Evolutionary conservation across 768 basidiomycete species (phyloP).

Genomic region (Macrolepiota fuliginosa): DNA sequence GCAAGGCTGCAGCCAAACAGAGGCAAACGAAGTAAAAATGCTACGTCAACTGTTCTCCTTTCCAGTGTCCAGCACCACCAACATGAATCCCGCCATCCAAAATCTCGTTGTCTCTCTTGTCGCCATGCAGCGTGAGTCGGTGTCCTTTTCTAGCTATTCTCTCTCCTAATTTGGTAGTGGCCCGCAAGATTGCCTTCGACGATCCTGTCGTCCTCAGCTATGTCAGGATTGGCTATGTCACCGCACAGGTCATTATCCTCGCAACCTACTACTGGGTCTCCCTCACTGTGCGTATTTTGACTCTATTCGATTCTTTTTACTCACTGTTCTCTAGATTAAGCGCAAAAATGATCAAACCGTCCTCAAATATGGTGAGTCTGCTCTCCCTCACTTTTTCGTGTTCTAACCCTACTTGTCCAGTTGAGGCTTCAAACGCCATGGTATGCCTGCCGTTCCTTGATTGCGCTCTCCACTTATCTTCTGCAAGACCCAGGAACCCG

Average conservation of each 20-base stretch:
- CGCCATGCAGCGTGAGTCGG: slow-evolving; percentile 78
- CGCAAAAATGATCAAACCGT: slow-evolving; percentile 94
- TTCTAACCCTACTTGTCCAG: slow-evolving; percentile 33
- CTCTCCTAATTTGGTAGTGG: slow-evolving; percentile 49
- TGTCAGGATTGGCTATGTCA: slow-evolving; percentile 82
- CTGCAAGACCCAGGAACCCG: slow-evolving; percentile 57
- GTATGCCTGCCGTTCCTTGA: slow-evolving; percentile 36
- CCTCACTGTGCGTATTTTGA: slow-evolving; percentile 50
- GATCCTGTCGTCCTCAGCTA: slow-evolving; percentile 80
- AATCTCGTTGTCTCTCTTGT: slow-evolving; percentile 90
- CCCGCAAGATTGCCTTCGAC: slow-evolving; percentile 87
- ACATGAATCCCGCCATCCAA: slow-evolving; percentile 74
- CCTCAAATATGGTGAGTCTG: slow-evolving; percentile 82
- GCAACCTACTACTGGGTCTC: slow-evolving; percentile 81
- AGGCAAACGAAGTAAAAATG: slow-evolving; percentile 8
- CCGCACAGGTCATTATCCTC: slow-evolving; percentile 68
- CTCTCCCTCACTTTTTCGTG: neutral
- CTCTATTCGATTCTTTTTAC: neutral
- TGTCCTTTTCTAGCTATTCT: neutral
- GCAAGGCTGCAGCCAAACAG: neutral
- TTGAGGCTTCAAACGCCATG: slow-evolving; percentile 76
- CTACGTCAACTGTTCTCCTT: neutral
- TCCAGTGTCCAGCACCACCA: slow-evolving; percentile 3
- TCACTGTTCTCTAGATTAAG: slow-evolving; percentile 66
- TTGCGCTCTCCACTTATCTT: neutral